These are phyloP conservation scores for Trypethelium eluteriae DNA, from an alignment of 495 filamentous ascomycete genomes.

Conservation along the genomic window DNA sequence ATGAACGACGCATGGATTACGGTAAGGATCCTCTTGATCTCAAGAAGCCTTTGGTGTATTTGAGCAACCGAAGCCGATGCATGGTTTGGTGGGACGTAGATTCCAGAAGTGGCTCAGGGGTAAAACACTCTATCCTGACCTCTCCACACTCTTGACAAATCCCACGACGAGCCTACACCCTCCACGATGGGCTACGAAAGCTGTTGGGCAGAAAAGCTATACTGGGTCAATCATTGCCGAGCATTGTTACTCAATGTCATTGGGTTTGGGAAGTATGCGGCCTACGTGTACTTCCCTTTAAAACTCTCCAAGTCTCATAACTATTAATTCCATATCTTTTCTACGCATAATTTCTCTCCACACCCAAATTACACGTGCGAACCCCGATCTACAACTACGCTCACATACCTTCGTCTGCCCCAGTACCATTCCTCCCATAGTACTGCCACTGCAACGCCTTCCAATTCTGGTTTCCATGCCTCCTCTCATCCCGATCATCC, in stretches of 20 bases:
- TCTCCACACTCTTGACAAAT: conserved; percentile 2
- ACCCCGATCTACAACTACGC: background rate
- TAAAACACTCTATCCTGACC: background rate
- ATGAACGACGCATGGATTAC: background rate
- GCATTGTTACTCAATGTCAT: no score
- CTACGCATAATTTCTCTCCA: background rate
- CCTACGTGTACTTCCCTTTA: background rate
- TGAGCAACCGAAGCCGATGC: background rate
- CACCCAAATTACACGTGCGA: background rate
- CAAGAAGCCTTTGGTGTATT: background rate
- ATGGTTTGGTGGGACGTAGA: background rate
- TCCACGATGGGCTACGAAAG: background rate
- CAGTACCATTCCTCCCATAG: background rate
- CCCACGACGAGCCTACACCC: background rate
- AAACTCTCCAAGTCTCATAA: background rate
- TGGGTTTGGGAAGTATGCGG: no score
- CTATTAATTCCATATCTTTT: background rate
- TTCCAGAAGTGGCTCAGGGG: background rate
- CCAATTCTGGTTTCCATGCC: background rate
- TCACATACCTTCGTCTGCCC: background rate
- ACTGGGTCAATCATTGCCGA: no score
- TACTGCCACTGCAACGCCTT: background rate
- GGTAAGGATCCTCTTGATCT: background rate
- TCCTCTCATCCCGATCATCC: background rate
- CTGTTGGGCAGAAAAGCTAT: no score